Evolutionary conservation across 176 grass and related monocot species (phyloP).

Genomic region (Eragrostis curvula): DNA sequence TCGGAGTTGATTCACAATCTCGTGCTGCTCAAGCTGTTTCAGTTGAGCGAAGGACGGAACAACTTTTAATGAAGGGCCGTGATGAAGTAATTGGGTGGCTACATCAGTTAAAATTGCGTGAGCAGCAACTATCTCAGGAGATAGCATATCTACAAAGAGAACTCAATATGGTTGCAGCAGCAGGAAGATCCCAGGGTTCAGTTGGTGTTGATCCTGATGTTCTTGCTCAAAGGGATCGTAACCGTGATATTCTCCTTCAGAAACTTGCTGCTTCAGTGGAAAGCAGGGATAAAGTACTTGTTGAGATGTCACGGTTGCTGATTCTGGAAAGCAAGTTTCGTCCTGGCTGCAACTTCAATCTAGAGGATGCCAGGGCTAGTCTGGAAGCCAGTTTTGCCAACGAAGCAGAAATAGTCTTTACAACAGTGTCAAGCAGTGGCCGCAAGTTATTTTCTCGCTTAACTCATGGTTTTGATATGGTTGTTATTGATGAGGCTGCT

Average conservation of each 20-base stretch:
- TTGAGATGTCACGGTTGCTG: conserved; percentile 92
- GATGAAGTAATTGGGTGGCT: conserved; percentile 93
- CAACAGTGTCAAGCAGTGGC: conserved; percentile 96
- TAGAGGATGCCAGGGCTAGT: conserved; percentile 93
- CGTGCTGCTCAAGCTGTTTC: conserved; percentile 99
- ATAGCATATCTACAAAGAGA: conserved; percentile 78
- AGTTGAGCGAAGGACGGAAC: conserved; percentile 95
- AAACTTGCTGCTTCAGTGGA: conserved; percentile 90
- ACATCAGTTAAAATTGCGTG: conserved; percentile 86
- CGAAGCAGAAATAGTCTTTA: conserved; percentile 99
- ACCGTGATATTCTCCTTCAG: conserved; percentile 80
- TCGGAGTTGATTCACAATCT: conserved; percentile 97
- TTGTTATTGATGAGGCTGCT: conserved; percentile 98
- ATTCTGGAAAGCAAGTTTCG: conserved; percentile 91
- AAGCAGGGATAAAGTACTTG: conserved; percentile 92
- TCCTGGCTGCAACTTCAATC: conserved; percentile 81
- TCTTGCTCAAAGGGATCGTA: conserved; percentile 82
- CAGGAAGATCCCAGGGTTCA: conserved; percentile 91
- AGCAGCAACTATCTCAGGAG: conserved; percentile 78
- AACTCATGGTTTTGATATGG: conserved; percentile 99
- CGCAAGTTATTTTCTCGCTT: conserved; percentile 97
- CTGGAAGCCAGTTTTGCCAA: conserved; percentile 98
- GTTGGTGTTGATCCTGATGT: conserved; percentile 98
- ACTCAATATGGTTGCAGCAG: conserved; percentile 71
- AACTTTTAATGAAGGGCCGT: conserved; percentile 85